Evolutionary conservation across 176 grass and related monocot genomes (phyloP), one percentile per base, ranked within the genome.

Genomic region (Bromus sterilis): DNA sequence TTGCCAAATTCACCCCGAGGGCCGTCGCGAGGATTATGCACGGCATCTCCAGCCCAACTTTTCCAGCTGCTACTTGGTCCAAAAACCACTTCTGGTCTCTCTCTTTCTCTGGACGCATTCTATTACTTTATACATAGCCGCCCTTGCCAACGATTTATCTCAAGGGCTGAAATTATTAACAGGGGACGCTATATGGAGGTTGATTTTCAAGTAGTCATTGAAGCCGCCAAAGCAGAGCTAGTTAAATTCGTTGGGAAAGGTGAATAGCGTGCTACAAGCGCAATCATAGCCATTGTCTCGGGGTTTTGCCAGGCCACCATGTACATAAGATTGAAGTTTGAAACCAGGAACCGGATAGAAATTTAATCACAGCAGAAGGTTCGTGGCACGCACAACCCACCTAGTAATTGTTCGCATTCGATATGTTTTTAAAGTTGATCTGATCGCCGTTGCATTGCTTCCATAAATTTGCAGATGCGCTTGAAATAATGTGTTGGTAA

Each of bases 1-100:
- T 70, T 68, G 82, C 87, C 7, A 93, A 95, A 49, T 98, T 95
- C 78, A 98, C 90, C 48, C 95, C 92, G 14, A 93, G 95, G 78
- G 92, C 95, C 7, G 83, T 98, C 70, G 90, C 95, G 26, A 88
- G 95, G 64, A 98, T 98, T 32, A 95, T 98, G 95, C 92, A 98
- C 6, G 88, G 92, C 75, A 89, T 98, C 80, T 71, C 88, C 14
- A 95, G 95, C 77, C 95, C 95, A 23, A 78, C 82, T 66, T 98
- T 95, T 83, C 90, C 92, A 29, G 91, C 95, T 23, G 77, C 90
- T 65, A 88, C 66, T 84, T 98, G 92, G 95, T 78, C 84, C 43
- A 94, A 92, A 76, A 91, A 93, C 83, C 90, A 98, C 84, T 91
- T 95, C 66, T 98, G 95, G 90, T 98, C 77, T 57, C 29, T 25